These are phyloP conservation scores for Kwoniella pini DNA, from an alignment of 768 basidiomycete species.

Conservation along the genomic window DNA sequence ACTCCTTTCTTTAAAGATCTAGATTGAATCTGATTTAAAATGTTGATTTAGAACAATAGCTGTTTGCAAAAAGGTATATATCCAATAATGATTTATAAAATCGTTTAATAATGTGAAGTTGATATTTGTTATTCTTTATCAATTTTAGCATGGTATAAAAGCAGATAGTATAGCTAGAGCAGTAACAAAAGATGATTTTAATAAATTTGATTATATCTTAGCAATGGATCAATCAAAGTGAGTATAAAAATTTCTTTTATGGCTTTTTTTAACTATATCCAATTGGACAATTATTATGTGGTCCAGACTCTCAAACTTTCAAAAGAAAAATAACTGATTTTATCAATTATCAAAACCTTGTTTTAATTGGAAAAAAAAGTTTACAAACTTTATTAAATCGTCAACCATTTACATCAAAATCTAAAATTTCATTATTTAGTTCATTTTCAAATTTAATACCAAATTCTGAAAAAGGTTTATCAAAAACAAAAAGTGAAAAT, in stretches of 20 bases:
- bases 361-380: conserved; percentile 31
- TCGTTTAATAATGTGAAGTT: not conserved
- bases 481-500: conserved; percentile 60
- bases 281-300: no score
- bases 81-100: no score
- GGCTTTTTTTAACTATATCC: not conserved
- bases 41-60: conserved; percentile 62
- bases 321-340: no score
- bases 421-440: conserved; percentile 48
- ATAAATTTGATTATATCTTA: conserved; percentile 76
- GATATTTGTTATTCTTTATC: not conserved
- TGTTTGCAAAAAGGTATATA: conserved; percentile 70
- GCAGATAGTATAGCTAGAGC: conserved; percentile 72
- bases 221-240: conserved; percentile 77
- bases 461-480: conserved; percentile 51
- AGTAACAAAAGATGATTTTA: conserved; percentile 68
- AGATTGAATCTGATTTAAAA: not conserved
- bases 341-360: no score
- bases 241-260: conserved; percentile 41
- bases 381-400: conserved; percentile 41
- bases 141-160: conserved; percentile 67
- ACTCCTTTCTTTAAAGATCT: not conserved
- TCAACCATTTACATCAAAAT: conserved; percentile 35
- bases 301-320: no score
- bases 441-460: conserved; percentile 36